A percentile compares a stretch with the other conserved stretches of the same genome.
phyloP scores from a whole-genome alignment of 176 grass and related monocot genomes.

The Juncus effusus region DNA sequence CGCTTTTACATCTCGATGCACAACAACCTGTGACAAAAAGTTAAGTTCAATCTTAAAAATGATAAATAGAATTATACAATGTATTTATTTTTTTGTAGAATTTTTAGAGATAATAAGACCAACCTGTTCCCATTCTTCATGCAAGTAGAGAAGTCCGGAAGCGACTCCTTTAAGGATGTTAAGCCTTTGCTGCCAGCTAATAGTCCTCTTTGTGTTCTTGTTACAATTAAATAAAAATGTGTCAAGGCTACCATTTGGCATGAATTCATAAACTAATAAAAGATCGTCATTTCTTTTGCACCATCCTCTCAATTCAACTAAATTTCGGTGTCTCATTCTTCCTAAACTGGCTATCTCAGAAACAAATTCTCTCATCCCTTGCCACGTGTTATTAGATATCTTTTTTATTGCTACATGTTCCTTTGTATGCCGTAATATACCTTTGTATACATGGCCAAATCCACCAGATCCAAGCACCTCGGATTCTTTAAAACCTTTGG shows the following conservation, averaged over 20 bases:
- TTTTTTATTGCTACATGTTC: conserved; percentile 34
- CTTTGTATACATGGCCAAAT: conserved; percentile 39
- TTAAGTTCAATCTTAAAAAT: too few relatives aligned
- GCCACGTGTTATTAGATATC: conserved; percentile 27
- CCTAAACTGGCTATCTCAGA: conserved; percentile 38
- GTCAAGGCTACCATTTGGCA: conserved; percentile 56
- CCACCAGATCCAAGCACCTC: conserved; percentile 36
- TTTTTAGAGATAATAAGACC: too few relatives aligned
- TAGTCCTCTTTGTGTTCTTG: too few relatives aligned
- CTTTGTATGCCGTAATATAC: conserved; percentile 13
- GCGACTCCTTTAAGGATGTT: conserved; percentile 36
- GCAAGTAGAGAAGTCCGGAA: conserved; percentile 33
- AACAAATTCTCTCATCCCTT: conserved; percentile 49
- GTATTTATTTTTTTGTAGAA: too few relatives aligned
- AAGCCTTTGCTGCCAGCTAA: conserved; percentile 28
- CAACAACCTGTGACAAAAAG: background rate
- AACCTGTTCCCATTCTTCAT: conserved; percentile 36
- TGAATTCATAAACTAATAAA: conserved; percentile 38
- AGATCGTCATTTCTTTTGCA: conserved; percentile 40
- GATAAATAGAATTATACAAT: too few relatives aligned
- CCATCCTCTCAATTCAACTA: conserved; percentile 44
- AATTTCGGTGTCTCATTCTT: conserved; percentile 35
- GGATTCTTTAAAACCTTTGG: conserved; percentile 34
- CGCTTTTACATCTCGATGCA: conserved; percentile 32
- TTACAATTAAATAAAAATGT: conserved; percentile 28